phyloP scores from a whole-genome alignment of 768 basidiomycete species.

The Dioszegia aurantiaca region DNA sequence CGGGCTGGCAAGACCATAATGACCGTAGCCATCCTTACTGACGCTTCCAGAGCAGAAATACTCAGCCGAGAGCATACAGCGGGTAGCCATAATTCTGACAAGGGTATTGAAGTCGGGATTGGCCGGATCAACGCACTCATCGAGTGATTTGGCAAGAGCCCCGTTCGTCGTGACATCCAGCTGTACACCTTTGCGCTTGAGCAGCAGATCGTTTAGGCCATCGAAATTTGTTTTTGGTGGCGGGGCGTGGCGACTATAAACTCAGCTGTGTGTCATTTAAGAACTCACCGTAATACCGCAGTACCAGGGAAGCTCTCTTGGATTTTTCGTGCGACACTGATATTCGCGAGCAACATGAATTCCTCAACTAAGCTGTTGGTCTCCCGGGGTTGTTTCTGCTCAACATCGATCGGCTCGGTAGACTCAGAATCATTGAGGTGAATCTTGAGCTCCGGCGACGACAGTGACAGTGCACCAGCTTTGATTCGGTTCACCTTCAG shows the following conservation, averaged over 20 bases:
- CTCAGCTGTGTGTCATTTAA: not conserved
- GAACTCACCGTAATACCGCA: conserved; percentile 73
- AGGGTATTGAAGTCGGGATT: conserved; percentile 94
- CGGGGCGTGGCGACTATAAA: conserved; percentile 73
- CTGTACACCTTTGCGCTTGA: conserved; percentile 75
- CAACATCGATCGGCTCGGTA: conserved; percentile 92
- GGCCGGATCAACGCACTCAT: conserved; percentile 74
- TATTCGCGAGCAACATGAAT: conserved; percentile 97
- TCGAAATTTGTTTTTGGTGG: conserved; percentile 94
- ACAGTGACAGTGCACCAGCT: conserved; percentile 94
- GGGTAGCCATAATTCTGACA: conserved; percentile 97
- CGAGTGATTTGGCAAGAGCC: conserved; percentile 80
- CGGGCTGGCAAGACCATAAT: conserved; percentile 93
- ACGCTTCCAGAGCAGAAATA: conserved; percentile 97
- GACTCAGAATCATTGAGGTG: conserved; percentile 89
- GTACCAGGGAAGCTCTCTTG: conserved; percentile 94
- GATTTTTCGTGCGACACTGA: conserved; percentile 85
- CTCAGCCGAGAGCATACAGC: conserved; percentile 97
- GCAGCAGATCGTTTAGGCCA: conserved; percentile 84
- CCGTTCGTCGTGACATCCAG: conserved; percentile 89
- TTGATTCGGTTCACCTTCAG: conserved; percentile 82
- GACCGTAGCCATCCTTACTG: conserved; percentile 83
- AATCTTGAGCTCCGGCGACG: conserved; percentile 97
- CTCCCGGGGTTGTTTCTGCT: conserved; percentile 86
- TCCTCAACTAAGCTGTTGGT: conserved; percentile 97